phyloP scores from a whole-genome alignment of 768 basidiomycete genomes.

The Amylocystis lapponica region DNA sequence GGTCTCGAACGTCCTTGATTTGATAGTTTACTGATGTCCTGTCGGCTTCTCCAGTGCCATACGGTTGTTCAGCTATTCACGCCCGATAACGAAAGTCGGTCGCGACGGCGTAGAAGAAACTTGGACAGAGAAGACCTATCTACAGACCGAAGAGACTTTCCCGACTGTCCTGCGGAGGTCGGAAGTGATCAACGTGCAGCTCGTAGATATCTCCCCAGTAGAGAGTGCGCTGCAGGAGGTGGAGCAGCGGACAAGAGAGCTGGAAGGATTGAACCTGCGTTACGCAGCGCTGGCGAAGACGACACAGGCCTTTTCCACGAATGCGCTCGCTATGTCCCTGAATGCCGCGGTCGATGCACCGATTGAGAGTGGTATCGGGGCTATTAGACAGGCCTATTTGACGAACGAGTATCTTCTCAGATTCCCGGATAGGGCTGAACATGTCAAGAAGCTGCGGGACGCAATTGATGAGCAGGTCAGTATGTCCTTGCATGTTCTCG shows the following conservation, averaged over 20 bases:
- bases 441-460: constrained; percentile 64
- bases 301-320: constrained; percentile 65
- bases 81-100: constrained; percentile 58
- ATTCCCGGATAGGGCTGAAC: constrained; percentile 64
- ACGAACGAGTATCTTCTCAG: constrained; percentile 57
- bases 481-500: constrained; percentile 5
- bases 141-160: constrained; percentile 82
- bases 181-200: constrained; percentile 67
- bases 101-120: constrained; percentile 65
- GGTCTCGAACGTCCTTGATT: constrained; percentile 14
- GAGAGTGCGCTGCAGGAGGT: constrained; percentile 81
- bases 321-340: constrained; percentile 77
- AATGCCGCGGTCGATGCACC: constrained; percentile 87
- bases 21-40: constrained; percentile 1
- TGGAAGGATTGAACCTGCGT: constrained; percentile 59
- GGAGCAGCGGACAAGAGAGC: constrained; percentile 72
- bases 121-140: constrained; percentile 88
- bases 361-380: constrained; percentile 65
- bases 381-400: constrained; percentile 76
- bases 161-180: constrained; percentile 89
- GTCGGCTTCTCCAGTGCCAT: constrained; percentile 52
- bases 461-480: constrained; percentile 81
- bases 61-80: constrained; percentile 73
- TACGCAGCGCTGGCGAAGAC: constrained; percentile 80
- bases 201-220: constrained; percentile 79